phyloP scores from a whole-genome alignment of 768 basidiomycete species.

The Albatrellus ellisii region DNA sequence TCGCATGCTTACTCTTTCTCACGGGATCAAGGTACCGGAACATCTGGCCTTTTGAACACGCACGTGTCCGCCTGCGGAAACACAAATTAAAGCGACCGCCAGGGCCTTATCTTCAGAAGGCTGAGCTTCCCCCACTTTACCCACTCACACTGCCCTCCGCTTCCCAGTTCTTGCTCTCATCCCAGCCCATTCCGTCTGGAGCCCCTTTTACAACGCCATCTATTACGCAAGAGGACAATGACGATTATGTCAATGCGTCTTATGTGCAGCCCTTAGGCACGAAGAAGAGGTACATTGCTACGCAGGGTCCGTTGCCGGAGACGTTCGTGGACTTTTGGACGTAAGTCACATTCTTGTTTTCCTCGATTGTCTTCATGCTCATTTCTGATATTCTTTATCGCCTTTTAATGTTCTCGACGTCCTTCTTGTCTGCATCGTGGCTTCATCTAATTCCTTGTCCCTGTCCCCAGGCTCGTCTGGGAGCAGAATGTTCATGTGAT shows the following conservation, averaged over 20 bases:
- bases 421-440: background rate
- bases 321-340: constrained; percentile 95
- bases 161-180: constrained; percentile 10
- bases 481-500: constrained; percentile 92
- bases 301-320: constrained; percentile 84
- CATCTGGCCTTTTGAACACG: constrained; percentile 96
- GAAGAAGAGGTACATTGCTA: constrained; percentile 78
- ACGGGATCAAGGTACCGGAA: constrained; percentile 60
- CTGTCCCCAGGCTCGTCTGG: constrained; percentile 57
- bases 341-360: constrained; percentile 29
- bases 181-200: constrained; percentile 1
- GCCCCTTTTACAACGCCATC: constrained; percentile 7
- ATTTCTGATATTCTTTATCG: background rate
- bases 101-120: too few relatives aligned
- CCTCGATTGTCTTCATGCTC: background rate
- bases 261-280: constrained; percentile 84
- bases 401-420: background rate
- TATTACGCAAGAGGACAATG: constrained; percentile 23
- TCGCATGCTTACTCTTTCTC: background rate
- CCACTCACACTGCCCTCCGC: constrained; percentile 6
- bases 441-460: background rate
- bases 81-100: constrained; percentile 6
- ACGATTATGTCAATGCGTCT: constrained; percentile 94
- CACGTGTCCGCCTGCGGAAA: constrained; percentile 58
- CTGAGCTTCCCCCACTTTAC: constrained; percentile 3